These are phyloP conservation scores for Botrytis galanthina DNA, from an alignment of 2,329 filamentous ascomycete genomes.

Conservation along the genomic window DNA sequence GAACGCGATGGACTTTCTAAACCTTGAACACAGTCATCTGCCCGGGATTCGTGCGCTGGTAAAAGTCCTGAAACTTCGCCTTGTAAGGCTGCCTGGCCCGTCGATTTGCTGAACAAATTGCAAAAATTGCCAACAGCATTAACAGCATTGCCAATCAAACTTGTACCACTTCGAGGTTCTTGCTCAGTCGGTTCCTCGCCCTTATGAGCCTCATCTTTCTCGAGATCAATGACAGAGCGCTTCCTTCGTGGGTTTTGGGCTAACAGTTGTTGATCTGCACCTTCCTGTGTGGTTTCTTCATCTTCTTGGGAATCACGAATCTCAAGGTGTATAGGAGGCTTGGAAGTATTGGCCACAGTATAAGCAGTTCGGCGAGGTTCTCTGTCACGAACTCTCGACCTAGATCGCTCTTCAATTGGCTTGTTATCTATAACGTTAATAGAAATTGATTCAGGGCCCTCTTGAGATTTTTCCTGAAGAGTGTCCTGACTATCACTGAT, in stretches of 20 bases:
- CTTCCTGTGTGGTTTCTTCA: conserved; percentile 2
- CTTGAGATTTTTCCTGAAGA: not conserved
- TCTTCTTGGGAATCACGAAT: conserved; percentile 6
- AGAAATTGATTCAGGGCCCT: not conserved
- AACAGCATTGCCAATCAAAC: not conserved
- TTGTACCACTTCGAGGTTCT: not conserved
- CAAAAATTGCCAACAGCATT: not conserved
- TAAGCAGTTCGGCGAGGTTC: not conserved
- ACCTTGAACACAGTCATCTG: not conserved
- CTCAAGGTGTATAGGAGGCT: not conserved
- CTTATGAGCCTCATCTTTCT: not conserved
- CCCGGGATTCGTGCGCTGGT: not conserved
- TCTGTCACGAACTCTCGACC: not conserved
- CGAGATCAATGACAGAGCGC: not conserved
- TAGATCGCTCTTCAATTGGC: not conserved
- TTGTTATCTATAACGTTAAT: not conserved
- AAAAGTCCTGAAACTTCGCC: too few relatives aligned
- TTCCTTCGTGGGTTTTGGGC: not conserved
- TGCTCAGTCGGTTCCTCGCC: not conserved
- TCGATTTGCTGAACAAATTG: not conserved
- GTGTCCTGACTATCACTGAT: conserved; percentile 15
- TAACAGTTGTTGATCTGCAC: not conserved
- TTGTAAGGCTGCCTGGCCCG: not conserved
- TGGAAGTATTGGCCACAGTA: not conserved
- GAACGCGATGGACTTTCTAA: not conserved